A percentile compares a stretch with the other conserved stretches of the same genome.
Conservation (phyloP, 768 basidiomycete genomes). For the Boletus eberwhitei region DNA sequence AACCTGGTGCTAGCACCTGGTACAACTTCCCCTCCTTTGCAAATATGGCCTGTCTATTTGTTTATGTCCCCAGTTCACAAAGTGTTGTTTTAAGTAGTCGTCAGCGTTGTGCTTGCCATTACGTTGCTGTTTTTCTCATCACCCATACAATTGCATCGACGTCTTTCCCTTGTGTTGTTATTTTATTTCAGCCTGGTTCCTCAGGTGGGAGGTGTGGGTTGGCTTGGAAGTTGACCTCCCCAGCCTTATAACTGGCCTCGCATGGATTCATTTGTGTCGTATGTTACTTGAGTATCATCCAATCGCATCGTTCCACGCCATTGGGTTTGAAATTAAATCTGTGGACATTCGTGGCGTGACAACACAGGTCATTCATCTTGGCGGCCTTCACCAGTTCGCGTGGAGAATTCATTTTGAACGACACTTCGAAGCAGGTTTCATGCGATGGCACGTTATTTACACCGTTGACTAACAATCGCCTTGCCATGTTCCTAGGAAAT, state of each 20-base stretch:
- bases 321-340: background rate
- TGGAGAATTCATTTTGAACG: background rate
- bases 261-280: conserved; percentile 9
- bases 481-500: conserved; percentile 70
- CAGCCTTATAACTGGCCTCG: conserved; percentile 14
- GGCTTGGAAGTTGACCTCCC: conserved; percentile 39
- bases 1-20: conserved; percentile 25
- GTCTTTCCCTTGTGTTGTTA: conserved; percentile 17
- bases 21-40: conserved; percentile 25
- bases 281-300: conserved; percentile 9
- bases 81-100: conserved; percentile 29
- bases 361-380: background rate
- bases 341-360: background rate
- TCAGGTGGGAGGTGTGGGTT: conserved; percentile 9
- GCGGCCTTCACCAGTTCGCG: background rate
- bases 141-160: conserved; percentile 13
- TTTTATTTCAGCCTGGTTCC: conserved; percentile 19
- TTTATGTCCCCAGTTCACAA: conserved; percentile 21
- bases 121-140: conserved; percentile 16
- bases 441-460: conserved; percentile 51
- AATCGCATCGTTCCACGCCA: conserved; percentile 11
- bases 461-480: conserved; percentile 78
- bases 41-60: conserved; percentile 19
- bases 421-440: background rate
- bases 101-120: conserved; percentile 27